Conservation (phyloP, 169 alveolate species). For the Plasmodium adleri region DNA sequence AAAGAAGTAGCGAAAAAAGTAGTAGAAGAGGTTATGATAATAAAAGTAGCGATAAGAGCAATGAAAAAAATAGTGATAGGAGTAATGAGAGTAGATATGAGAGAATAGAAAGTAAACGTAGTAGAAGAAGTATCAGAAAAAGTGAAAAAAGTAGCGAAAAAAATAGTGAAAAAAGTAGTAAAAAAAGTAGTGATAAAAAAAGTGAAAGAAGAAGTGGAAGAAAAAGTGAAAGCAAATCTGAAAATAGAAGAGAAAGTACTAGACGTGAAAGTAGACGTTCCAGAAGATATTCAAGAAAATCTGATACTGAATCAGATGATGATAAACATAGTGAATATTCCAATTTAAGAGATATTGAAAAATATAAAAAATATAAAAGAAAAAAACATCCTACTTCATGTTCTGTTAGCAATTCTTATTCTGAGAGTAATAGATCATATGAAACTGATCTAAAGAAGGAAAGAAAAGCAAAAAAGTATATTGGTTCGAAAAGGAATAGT, state of each 20-base stretch:
- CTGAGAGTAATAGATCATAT: conserved; percentile 18
- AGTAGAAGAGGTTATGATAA: conserved; percentile 4
- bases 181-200: background rate
- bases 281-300: background rate
- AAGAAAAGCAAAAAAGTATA: conserved; percentile 1
- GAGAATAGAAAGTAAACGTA: no score
- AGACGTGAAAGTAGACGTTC: background rate
- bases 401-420: background rate
- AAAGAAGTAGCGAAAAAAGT: background rate
- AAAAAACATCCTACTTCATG: background rate
- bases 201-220: conserved; percentile 18
- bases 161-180: background rate
- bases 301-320: background rate
- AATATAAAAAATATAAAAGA: background rate
- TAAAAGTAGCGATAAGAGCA: background rate
- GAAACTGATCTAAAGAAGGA: background rate
- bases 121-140: background rate
- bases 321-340: background rate
- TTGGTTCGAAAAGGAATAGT: background rate
- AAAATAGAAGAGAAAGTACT: background rate
- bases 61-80: background rate
- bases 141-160: background rate
- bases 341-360: background rate
- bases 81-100: conserved; percentile 8
- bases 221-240: background rate